Base-by-base conservation (phyloP, 2,329 filamentous ascomycete genomes). In the Acarospora socialis region DNA sequence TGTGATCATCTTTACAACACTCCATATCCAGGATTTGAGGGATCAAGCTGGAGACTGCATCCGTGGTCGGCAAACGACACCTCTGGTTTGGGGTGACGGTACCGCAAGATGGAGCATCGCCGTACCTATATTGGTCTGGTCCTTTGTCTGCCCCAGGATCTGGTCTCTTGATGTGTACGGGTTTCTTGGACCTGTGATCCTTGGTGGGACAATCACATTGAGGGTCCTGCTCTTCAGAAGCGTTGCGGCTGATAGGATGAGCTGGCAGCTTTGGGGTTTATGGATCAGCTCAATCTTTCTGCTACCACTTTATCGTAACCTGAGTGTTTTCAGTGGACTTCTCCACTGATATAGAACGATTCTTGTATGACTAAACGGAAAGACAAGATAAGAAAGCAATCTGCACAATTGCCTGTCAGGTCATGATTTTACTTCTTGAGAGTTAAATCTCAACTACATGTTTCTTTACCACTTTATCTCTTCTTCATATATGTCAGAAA, bases 1-100 rank as follows among this genome's bases (percentile, higher is more conserved):
- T 1, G 32, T 42, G 1, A 43, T 55, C 5, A 47, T 60, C 12
- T 35, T 47, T 8, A 55, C 52, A 0, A 60, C 56, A 0, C 47
- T 59, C 29, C 57, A 60, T 12, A 39, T 52, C 1, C 54, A 58
- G 28, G 57, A 60, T 30, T 40, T 59, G 10, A 46, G 52, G 4
- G 57, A 60, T 30, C 13, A 21, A 21, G 40, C 36, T 5, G 54
- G 54, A 1, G 54, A 57, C 33, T 26, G 36, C 1, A 31, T 30
- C 10, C 33, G 47, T 6, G 49, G 43, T 1, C 39, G 53, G 4
- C 37, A 34, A 17, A 51, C 51, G 0, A 26, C 46, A 2, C 49
- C 51, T 0, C 28, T 55, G 1, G 39, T 53, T 0, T 12, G 50
- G 2, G 53, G 52, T 1, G 50, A 55, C 21, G 21, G 17, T 4